phyloP scores from a whole-genome alignment of 2,329 filamentous ascomycete species.

The Chaetomium strumarium region DNA sequence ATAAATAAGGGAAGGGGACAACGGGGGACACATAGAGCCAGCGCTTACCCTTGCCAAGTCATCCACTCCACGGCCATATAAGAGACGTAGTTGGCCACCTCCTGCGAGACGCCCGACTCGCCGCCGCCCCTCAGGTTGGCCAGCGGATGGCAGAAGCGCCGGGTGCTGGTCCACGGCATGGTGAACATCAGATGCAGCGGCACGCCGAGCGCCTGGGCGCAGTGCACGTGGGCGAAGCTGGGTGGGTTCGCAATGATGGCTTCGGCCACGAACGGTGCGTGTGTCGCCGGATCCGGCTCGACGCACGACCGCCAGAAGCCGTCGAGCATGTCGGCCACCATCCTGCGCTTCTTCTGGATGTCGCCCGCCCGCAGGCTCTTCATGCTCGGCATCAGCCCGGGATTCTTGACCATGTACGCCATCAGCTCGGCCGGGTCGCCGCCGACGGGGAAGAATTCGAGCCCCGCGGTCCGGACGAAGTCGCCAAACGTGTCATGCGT shows the following conservation, averaged over 20 bases:
- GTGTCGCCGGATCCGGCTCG: conserved; percentile 47
- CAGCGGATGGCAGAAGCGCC: conserved; percentile 77
- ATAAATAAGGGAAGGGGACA: too few species aligned
- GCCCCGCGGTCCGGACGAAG: conserved; percentile 61
- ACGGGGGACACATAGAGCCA: too few species aligned
- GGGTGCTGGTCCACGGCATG: conserved; percentile 89
- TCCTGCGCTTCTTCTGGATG: conserved; percentile 64
- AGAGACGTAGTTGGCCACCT: conserved; percentile 70
- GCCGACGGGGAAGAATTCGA: conserved; percentile 71
- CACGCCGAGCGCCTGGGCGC: conserved; percentile 67
- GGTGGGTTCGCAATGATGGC: conserved; percentile 73
- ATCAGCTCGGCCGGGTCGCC: conserved; percentile 69
- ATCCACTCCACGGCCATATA: conserved; percentile 83
- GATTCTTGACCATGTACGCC: conserved; percentile 89
- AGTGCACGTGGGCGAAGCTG: conserved; percentile 68
- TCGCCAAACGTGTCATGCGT: conserved; percentile 63
- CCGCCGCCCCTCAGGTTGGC: conserved; percentile 74
- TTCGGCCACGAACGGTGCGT: conserved; percentile 70
- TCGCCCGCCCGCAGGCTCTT: conserved; percentile 71
- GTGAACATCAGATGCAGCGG: conserved; percentile 86
- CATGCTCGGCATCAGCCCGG: conserved; percentile 75
- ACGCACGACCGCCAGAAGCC: conserved; percentile 84
- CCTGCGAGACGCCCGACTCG: conserved; percentile 50
- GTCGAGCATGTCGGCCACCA: conserved; percentile 69
- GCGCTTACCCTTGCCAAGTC: conserved; percentile 68